A percentile compares a stretch with the other conserved stretches of the same genome.
Evolutionary conservation across 768 basidiomycete genomes (phyloP).

Genomic region (Trametes cubensis): DNA sequence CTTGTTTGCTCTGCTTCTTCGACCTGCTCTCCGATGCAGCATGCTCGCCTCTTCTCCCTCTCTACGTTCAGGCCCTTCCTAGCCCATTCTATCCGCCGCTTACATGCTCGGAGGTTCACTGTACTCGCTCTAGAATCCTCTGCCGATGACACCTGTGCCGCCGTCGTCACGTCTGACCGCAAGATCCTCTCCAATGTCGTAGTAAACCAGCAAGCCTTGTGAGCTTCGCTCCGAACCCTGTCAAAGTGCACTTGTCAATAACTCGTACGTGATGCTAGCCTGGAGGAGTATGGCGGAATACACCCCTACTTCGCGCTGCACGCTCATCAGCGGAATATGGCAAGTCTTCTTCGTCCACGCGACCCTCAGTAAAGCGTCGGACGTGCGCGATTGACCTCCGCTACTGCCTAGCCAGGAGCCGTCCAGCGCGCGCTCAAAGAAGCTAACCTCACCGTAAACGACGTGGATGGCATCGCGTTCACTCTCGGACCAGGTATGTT

Average conservation of each 20-base stretch:
- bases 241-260: neutral
- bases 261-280: constrained; percentile 40
- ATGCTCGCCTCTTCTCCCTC: neutral
- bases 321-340: constrained; percentile 82
- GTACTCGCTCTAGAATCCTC: constrained; percentile 84
- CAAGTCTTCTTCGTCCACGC: constrained; percentile 29
- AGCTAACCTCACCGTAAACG: constrained; percentile 56
- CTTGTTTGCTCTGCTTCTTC: neutral
- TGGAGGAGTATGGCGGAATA: constrained; percentile 70
- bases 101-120: constrained; percentile 44
- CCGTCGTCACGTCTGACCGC: constrained; percentile 74
- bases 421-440: constrained; percentile 68
- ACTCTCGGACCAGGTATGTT: constrained; percentile 80
- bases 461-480: constrained; percentile 87
- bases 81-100: neutral
- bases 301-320: constrained; percentile 76
- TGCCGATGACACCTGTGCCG: constrained; percentile 93
- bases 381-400: neutral
- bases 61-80: neutral
- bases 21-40: neutral
- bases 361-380: neutral
- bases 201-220: constrained; percentile 76
- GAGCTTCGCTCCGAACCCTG: constrained; percentile 23
- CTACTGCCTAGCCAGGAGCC: constrained; percentile 62
- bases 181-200: constrained; percentile 84